Conservation (phyloP, 2,329 filamentous ascomycete genomes). For the Xylaria digitata region DNA sequence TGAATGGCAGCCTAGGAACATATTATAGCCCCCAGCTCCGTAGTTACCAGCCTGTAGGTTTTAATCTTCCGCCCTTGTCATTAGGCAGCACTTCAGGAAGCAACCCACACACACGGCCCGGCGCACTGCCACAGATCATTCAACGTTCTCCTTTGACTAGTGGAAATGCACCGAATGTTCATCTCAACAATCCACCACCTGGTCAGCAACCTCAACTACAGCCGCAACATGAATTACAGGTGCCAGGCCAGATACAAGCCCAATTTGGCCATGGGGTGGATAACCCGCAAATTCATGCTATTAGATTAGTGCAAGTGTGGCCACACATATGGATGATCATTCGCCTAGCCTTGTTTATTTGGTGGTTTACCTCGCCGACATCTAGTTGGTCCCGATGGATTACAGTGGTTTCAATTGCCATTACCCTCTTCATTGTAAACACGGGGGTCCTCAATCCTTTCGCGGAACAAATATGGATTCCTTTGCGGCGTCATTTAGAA, state of each 20-base stretch:
- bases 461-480: conserved; percentile 66
- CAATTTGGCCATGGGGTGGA: conserved; percentile 47
- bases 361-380: conserved; percentile 71
- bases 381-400: conserved; percentile 70
- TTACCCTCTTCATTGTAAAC: conserved; percentile 68
- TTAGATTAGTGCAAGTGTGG: conserved; percentile 60
- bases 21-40: conserved; percentile 61
- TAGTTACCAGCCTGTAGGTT: conserved; percentile 31
- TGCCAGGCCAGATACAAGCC: conserved; percentile 46
- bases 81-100: conserved; percentile 23
- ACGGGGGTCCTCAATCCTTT: conserved; percentile 68
- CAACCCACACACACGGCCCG: conserved; percentile 32
- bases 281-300: conserved; percentile 50
- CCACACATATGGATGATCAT: conserved; percentile 72
- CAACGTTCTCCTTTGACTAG: conserved; percentile 29
- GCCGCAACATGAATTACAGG: conserved; percentile 46
- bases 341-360: conserved; percentile 69
- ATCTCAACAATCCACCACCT: conserved; percentile 44
- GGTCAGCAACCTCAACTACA: conserved; percentile 47
- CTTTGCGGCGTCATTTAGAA: conserved; percentile 69
- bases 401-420: conserved; percentile 64
- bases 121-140: conserved; percentile 37
- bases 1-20: conserved; percentile 63
- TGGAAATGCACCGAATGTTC: conserved; percentile 35
- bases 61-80: conserved; percentile 34